Evolutionary conservation across 768 basidiomycete genomes (phyloP), one percentile per base, ranked within the genome.

Genomic region (Collybia sordida): DNA sequence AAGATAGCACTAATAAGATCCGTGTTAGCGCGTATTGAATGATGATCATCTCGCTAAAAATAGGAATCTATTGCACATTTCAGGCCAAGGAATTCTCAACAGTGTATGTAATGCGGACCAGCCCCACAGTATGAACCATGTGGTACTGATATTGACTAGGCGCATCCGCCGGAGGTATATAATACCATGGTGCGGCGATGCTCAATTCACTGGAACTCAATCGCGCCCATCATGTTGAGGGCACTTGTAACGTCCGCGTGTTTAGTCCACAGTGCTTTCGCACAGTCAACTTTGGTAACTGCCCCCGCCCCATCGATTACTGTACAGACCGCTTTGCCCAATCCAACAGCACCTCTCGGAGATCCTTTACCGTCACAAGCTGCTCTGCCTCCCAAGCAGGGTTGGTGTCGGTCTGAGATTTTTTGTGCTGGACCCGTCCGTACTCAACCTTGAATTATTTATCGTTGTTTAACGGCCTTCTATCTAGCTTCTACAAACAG

Each of bases 351-450:
- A 0, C 55, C 86, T 12, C 66, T 81, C 25, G 69, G 69, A 34
- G 66, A 76, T 17, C 51, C 68, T n/a, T 61, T 91, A 34, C 87
- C 89, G 14, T 82, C 87, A 0, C 86, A 90, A 57, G 78, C 66
- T 19, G 65, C 81, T 5, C 55, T 85, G 14, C 86, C 90, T 15
- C 86, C 88, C 0, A 72, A 67, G 36, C 90, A 93, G 68, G 66
- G 75, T 38, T 93, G 90, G 90, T 93, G 90, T 61, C 72, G 74
- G 27, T 77, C 75, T 40, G 67, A 86, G 45, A 90, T 93, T 46
- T 93, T 90, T 69, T 93, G 91, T 62, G 77, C 90, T 2, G 92
- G 92, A 28, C 47, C 75, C 21, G 90, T 91, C 61, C 52, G 85
- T 74, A 31, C 14, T 31, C 11, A 14, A 3, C 31, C 14, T 31